Evolutionary conservation across 805 yeast species (phyloP).

Genomic region (Saturnispora saitoi): DNA sequence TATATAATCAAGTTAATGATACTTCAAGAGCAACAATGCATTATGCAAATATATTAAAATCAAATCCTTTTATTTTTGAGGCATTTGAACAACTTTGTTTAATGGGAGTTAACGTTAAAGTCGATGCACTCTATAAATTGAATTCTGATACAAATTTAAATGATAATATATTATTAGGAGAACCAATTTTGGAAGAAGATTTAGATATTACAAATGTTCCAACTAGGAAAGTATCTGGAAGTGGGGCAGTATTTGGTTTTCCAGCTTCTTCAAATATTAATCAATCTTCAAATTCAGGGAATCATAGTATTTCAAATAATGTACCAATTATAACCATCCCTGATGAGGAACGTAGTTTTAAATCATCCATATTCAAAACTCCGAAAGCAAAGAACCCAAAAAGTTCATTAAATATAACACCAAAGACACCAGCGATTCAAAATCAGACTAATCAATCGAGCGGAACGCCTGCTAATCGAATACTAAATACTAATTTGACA

Average conservation of each 20-base stretch:
- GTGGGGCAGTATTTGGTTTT: slow-evolving; percentile 7
- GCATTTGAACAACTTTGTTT: slow-evolving; percentile 70
- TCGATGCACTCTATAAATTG: slow-evolving; percentile 42
- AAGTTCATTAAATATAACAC: slow-evolving; percentile 11
- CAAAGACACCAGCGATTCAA: slow-evolving; percentile 7
- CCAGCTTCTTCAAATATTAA: background rate
- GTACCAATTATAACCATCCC: background rate
- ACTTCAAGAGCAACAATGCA: slow-evolving; percentile 54
- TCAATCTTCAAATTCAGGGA: background rate
- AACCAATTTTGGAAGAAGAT: slow-evolving; percentile 20
- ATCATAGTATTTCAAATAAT: background rate
- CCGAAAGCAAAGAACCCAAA: slow-evolving; percentile 15
- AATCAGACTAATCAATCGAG: background rate
- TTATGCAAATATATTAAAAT: slow-evolving; percentile 59
- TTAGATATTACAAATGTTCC: slow-evolving; percentile 28
- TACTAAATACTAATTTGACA: background rate
- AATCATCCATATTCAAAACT: slow-evolving; percentile 14
- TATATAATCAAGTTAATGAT: slow-evolving; percentile 53
- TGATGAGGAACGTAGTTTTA: background rate
- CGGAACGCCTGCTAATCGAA: background rate
- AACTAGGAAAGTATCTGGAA: slow-evolving; percentile 8
- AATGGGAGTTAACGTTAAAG: slow-evolving; percentile 62
- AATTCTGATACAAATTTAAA: slow-evolving; percentile 4
- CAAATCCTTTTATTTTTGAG: slow-evolving; percentile 80
- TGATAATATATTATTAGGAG: slow-evolving; percentile 11